Conservation (phyloP, 2,329 filamentous ascomycete species). For the Beauveria pseudobassiana region DNA sequence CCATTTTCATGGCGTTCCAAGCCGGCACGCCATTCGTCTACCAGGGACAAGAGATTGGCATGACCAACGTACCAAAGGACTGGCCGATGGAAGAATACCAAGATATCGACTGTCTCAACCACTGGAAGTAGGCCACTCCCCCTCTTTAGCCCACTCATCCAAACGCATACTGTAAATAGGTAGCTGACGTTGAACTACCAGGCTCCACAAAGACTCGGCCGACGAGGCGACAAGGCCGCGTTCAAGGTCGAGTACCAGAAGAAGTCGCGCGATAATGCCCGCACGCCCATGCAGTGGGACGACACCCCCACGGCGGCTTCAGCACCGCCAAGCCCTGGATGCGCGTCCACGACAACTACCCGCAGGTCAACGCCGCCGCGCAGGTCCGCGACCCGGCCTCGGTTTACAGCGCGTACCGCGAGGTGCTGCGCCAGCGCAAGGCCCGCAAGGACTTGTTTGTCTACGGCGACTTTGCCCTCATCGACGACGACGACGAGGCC, state of each 20-base stretch:
- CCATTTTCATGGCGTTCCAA: slow-evolving; percentile 48
- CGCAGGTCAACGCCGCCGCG: slow-evolving; percentile 51
- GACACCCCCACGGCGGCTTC: slow-evolving; percentile 56
- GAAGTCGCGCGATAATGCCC: slow-evolving; percentile 60
- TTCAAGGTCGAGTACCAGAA: slow-evolving; percentile 41
- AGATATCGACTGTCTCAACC: slow-evolving; percentile 54
- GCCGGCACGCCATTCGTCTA: slow-evolving; percentile 61
- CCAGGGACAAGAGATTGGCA: slow-evolving; percentile 62
- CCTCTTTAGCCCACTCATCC: not conserved
- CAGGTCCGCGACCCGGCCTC: slow-evolving; percentile 42
- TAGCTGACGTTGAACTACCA: slow-evolving; percentile 13
- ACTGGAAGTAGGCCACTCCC: slow-evolving; percentile 34
- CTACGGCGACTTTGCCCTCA: slow-evolving; percentile 48
- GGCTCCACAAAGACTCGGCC: slow-evolving; percentile 29
- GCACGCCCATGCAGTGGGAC: slow-evolving; percentile 68
- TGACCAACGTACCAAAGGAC: slow-evolving; percentile 53
- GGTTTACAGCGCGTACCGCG: slow-evolving; percentile 55
- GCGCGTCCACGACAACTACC: slow-evolving; percentile 56
- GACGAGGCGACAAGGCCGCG: slow-evolving; percentile 30
- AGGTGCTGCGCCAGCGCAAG: slow-evolving; percentile 53
- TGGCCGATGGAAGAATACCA: slow-evolving; percentile 62
- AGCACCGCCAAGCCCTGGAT: slow-evolving; percentile 60
- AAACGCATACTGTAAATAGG: not conserved
- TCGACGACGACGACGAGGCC: slow-evolving; percentile 21
- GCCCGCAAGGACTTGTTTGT: slow-evolving; percentile 55